Base-by-base conservation (phyloP, 306 rosid genomes). In the Dalbergia oliveri region DNA sequence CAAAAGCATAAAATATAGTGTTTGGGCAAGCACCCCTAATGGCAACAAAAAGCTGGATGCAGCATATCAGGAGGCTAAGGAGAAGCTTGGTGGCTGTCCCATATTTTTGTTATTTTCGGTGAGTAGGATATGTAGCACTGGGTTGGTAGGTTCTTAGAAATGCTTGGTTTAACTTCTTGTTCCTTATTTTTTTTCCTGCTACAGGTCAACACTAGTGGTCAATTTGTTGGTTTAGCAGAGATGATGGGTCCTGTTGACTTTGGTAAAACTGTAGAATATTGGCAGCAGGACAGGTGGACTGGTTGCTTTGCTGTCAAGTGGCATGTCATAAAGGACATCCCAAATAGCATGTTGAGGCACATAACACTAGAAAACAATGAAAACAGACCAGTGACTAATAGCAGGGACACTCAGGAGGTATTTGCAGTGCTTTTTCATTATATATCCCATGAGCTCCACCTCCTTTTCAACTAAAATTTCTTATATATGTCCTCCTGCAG, bases 391-490 rank as follows among this genome's bases (percentile, higher is more conserved):
- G 91, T 88, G 1, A 88, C 89, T 1, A 88, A 88, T 19, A 88
- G 91, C 7, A 83, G 91, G 76, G 91, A 88, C 61, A 88, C 91
- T 26, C 91, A 85, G 21, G 91, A 88, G 91, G 91, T 88, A 86
- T 83, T 61, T 59, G 11, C 54, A 19, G 51, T 53, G 39, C 10
- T 73, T 56, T 61, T 81, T 81, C 45, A 37, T 69, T 3, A 45
- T 65, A 43, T 47, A 15, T 47, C 33, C 7, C 10, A n/a, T 54
- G 18, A 45, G n/a, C 18, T 15, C 8, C n/a, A 9, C 61, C 54
- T 34, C 41, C 8, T 13, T 69, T 50, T 81, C 54, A 18, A 4
- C 47, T 65, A 51, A 23, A 5, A 53, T 11, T 47, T 69, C 68
- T 56, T 58, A 49, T 81, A 1, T 26, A 1, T 78, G n/a, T 64